These are phyloP conservation scores for Novymonas esmeraldas DNA, from an alignment of 208 protist genomes.

Conservation along the genomic window DNA sequence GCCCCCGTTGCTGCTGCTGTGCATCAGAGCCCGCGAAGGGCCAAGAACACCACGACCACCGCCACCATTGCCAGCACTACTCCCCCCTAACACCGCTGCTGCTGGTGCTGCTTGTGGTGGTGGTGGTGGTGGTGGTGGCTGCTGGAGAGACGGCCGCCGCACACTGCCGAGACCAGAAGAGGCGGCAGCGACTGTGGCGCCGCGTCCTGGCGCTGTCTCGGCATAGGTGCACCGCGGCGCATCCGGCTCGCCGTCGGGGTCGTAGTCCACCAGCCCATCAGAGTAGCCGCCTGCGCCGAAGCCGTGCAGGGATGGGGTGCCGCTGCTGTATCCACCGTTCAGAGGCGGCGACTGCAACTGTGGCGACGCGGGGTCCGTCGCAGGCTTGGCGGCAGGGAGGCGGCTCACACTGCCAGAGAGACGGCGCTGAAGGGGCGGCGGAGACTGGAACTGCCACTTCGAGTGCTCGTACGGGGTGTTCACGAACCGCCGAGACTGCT, in stretches of 20 bases:
- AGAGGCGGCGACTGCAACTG: not conserved
- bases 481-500: not conserved
- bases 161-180: not conserved
- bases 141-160: too few species aligned
- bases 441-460: not conserved
- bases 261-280: slow-evolving; percentile 1
- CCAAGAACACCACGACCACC: not conserved
- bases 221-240: not conserved
- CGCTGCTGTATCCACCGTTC: not conserved
- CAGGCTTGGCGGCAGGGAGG: not conserved
- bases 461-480: not conserved
- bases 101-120: not conserved
- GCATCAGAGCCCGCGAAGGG: not conserved
- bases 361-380: not conserved
- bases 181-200: not conserved
- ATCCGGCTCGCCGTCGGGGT: not conserved
- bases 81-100: too few species aligned
- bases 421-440: slow-evolving; percentile 6
- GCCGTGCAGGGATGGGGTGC: not conserved
- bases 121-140: too few species aligned
- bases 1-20: not conserved
- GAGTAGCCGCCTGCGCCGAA: slow-evolving; percentile 3
- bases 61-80: too few species aligned
- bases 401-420: slow-evolving; percentile 3
- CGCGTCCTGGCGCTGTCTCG: not conserved